These are phyloP conservation scores for Cordyceps cateniannulata DNA, from an alignment of 2,329 filamentous ascomycete genomes.

Conservation along the genomic window DNA sequence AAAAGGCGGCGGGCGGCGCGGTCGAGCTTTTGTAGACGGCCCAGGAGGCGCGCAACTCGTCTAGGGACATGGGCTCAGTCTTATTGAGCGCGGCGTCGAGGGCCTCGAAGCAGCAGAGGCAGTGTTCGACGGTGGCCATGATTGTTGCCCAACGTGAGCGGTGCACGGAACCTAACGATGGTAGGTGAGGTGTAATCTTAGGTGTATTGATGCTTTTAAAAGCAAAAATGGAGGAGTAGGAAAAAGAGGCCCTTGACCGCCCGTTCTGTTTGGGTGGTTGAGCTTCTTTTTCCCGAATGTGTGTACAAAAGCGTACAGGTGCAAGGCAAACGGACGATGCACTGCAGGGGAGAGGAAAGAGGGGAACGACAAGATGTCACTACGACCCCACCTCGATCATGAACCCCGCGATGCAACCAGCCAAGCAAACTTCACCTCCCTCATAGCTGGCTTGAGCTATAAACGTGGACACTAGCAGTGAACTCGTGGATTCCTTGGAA, in stretches of 20 bases:
- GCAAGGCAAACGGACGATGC: background rate
- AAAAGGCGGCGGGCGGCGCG: conserved; percentile 15
- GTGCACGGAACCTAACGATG: background rate
- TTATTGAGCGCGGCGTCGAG: conserved; percentile 69
- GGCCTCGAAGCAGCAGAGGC: conserved; percentile 87
- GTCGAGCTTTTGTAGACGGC: conserved; percentile 27
- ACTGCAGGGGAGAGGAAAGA: background rate
- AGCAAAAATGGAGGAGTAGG: background rate
- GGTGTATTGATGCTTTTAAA: too few relatives aligned
- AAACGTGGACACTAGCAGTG: background rate
- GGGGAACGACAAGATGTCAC: background rate
- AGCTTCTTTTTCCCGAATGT: background rate
- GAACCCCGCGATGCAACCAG: conserved; percentile 5
- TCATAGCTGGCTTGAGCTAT: background rate
- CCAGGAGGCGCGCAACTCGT: conserved; percentile 63
- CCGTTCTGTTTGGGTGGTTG: background rate
- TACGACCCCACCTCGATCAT: background rate
- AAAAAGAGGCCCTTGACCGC: background rate
- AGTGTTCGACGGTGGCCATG: conserved; percentile 85
- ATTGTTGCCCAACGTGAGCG: background rate
- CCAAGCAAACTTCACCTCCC: background rate
- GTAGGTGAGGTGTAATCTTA: too few relatives aligned
- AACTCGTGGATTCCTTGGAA: background rate
- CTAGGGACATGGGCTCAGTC: conserved; percentile 60
- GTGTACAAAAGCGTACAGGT: background rate